Conservation (phyloP, 2,329 filamentous ascomycete species). For the Hymenoscyphus infarciens region DNA sequence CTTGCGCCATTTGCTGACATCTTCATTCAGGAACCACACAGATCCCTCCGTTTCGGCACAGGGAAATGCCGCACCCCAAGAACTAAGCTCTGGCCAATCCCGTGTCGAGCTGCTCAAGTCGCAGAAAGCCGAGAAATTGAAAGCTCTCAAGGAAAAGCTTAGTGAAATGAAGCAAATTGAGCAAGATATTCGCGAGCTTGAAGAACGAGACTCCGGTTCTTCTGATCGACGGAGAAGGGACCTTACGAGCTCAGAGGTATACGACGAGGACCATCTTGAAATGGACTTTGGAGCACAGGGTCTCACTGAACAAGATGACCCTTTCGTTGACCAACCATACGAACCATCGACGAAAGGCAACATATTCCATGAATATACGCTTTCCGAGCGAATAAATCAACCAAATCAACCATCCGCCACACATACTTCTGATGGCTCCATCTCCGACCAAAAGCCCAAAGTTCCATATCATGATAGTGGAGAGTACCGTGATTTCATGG, state of each 20-base stretch:
- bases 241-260: not conserved
- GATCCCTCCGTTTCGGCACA: not conserved
- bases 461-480: constrained; percentile 7
- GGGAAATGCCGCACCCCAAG: not conserved
- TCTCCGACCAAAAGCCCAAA: not conserved
- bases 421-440: not conserved
- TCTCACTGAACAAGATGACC: constrained; percentile 1
- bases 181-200: constrained; percentile 3
- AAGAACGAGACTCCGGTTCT: not conserved
- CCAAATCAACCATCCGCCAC: not conserved
- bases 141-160: constrained; percentile 3
- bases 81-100: not conserved
- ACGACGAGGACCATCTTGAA: not conserved
- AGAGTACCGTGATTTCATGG: constrained; percentile 9
- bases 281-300: not conserved
- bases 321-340: constrained; percentile 2
- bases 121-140: constrained; percentile 6
- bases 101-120: constrained; percentile 2
- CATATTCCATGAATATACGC: not conserved
- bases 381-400: not conserved
- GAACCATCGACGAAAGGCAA: constrained; percentile 1
- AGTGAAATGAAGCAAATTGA: constrained; percentile 11
- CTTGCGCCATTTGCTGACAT: not conserved
- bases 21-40: not conserved
- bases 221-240: not conserved